Evolutionary conservation across 371 early-diverging fungal genomes (phyloP), one percentile per base, ranked within the genome.

Genomic region (Actinomucor elegans): DNA sequence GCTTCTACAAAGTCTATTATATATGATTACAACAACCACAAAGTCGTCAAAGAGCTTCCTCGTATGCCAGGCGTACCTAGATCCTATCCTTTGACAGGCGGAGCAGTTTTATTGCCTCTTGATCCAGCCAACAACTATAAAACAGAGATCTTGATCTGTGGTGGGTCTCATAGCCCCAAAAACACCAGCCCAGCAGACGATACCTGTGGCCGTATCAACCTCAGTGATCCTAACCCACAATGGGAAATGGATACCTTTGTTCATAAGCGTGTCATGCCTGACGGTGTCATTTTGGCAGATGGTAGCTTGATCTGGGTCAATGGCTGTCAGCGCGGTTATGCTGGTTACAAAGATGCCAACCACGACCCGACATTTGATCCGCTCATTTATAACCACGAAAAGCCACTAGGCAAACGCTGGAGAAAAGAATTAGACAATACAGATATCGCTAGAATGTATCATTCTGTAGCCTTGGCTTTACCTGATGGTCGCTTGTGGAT

Each of bases 371-470:
- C 79, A 8, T 76, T 78, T 54, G 76, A 71, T 17, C 85, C 88
- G 0, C 27, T 77, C 7, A 67, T 86, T 24, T 88, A 86, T 49
- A 71, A 82, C 24, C 81, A 81, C 11, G 44, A 47, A 3, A 66
- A 66, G 12, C 72, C 74, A 1, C 31, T 54, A 5, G 80, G 72
- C 2, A 21, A 67, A 2, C 65, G 80, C 21, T 81, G 80, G 81
- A 60, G 48, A 3, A 52, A 76, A 11, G 65, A 59, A 2, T 37
- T 76, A n/a, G 73, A 66, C 8, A 57, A 51, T n/a, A 80, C 86
- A 5, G 75, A 80, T 48, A 81, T 87, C 64, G 79, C 86, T 0
- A 69, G 89, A 15, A 76, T 87, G 79, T 87, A 87, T 49, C 86
- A 86, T 52, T 87, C 88, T 0, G 79, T 80, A 0, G 86, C 86